phyloP scores from a whole-genome alignment of 2,329 filamentous ascomycete genomes.

The Aspergillus spinulosporus region DNA sequence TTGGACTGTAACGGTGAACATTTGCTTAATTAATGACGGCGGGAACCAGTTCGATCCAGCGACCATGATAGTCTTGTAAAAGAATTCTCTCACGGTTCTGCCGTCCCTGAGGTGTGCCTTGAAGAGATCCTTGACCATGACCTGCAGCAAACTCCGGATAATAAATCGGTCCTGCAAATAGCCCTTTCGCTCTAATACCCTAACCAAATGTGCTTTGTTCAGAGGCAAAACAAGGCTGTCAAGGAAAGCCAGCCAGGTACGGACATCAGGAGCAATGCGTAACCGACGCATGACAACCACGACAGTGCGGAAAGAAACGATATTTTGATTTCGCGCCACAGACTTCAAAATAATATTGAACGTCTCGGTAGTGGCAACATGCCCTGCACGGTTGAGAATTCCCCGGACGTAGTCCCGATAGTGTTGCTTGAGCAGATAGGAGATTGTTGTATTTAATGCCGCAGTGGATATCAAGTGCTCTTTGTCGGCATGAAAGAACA shows the following conservation, averaged over 20 bases:
- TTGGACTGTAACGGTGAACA: constrained; percentile 37
- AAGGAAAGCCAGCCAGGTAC: constrained; percentile 47
- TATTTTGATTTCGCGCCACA: constrained; percentile 40
- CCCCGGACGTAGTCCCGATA: constrained; percentile 32
- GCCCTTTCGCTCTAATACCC: constrained; percentile 35
- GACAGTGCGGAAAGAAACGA: constrained; percentile 40
- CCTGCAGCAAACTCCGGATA: constrained; percentile 29
- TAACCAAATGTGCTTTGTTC: constrained; percentile 32
- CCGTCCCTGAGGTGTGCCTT: constrained; percentile 35
- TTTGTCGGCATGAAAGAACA: constrained; percentile 37
- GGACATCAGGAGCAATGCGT: constrained; percentile 41
- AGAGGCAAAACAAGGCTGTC: constrained; percentile 28
- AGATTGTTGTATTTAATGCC: constrained; percentile 44
- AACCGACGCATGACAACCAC: constrained; percentile 41
- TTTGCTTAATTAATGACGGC: constrained; percentile 36
- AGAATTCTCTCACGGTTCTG: constrained; percentile 37
- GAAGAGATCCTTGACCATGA: constrained; percentile 37
- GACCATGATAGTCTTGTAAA: constrained; percentile 38
- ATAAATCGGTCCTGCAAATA: constrained; percentile 28
- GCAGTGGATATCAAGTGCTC: constrained; percentile 39
- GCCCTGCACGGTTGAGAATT: constrained; percentile 39
- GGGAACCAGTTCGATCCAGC: constrained; percentile 42
- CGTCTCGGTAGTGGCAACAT: constrained; percentile 41
- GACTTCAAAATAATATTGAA: constrained; percentile 48
- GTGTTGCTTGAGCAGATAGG: constrained; percentile 38